phyloP scores from a whole-genome alignment of 2,329 filamentous ascomycete species.

The Septoria petroselini region DNA sequence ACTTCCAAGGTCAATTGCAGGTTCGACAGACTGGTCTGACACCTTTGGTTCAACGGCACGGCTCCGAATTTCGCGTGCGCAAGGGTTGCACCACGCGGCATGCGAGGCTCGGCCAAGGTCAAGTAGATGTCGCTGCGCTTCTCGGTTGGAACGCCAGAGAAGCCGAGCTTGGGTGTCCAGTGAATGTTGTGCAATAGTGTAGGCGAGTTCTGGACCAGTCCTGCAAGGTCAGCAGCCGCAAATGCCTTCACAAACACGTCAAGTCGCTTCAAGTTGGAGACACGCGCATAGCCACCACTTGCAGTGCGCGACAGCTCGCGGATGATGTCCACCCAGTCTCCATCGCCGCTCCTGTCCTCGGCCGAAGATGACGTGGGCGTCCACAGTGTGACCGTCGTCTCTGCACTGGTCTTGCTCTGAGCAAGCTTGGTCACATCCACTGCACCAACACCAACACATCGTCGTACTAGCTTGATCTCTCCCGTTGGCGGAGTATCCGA shows the following conservation, averaged over 20 bases:
- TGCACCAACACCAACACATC: slow-evolving; percentile 73
- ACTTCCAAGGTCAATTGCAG: slow-evolving; percentile 89
- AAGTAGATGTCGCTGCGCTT: slow-evolving; percentile 92
- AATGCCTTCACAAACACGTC: slow-evolving; percentile 79
- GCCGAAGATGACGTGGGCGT: slow-evolving; percentile 54
- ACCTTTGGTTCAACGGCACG: slow-evolving; percentile 62
- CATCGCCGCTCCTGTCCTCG: slow-evolving; percentile 57
- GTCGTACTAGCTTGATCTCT: slow-evolving; percentile 56
- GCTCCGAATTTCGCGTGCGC: slow-evolving; percentile 76
- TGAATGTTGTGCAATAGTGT: slow-evolving; percentile 78
- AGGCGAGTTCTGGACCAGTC: slow-evolving; percentile 78
- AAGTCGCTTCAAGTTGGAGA: slow-evolving; percentile 63
- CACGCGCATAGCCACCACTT: slow-evolving; percentile 61
- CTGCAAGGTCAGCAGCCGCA: slow-evolving; percentile 71
- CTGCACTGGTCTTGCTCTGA: slow-evolving; percentile 27
- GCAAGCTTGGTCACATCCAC: slow-evolving; percentile 62
- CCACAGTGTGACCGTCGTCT: slow-evolving; percentile 65
- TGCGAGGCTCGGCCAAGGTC: slow-evolving; percentile 73
- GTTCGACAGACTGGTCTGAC: slow-evolving; percentile 63
- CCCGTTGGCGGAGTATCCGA: slow-evolving; percentile 15
- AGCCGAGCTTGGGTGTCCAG: slow-evolving; percentile 85
- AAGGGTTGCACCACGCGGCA: slow-evolving; percentile 64
- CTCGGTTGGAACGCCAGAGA: slow-evolving; percentile 85
- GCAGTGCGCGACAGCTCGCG: slow-evolving; percentile 69
- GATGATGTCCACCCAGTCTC: slow-evolving; percentile 72